A percentile compares a stretch with the other conserved stretches of the same genome.
phyloP scores from a whole-genome alignment of 2,329 filamentous ascomycete genomes.

The Aspergillus fischeri region DNA sequence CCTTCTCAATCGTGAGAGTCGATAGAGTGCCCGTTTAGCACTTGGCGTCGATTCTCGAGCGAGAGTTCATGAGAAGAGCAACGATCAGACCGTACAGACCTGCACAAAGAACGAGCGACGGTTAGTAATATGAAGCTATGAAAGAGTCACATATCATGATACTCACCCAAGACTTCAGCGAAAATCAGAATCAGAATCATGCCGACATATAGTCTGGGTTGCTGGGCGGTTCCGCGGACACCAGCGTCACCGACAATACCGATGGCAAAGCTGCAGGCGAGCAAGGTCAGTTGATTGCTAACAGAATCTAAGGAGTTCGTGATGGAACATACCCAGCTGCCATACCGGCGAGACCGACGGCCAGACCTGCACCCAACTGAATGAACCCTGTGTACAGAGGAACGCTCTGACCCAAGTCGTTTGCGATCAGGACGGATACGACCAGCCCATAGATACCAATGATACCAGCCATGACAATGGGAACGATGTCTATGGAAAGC shows the following conservation, averaged over 20 bases:
- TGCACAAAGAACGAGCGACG: conserved; percentile 31
- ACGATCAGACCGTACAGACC: conserved; percentile 99
- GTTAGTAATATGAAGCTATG: background rate
- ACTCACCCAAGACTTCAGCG: conserved; percentile 92
- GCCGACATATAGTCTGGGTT: conserved; percentile 73
- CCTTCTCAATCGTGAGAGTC: conserved; percentile 7
- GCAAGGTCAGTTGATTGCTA: conserved; percentile 8
- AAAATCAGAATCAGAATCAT: conserved; percentile 99
- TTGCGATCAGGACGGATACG: conserved; percentile 81
- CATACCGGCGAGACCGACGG: conserved; percentile 77
- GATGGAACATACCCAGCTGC: conserved; percentile 58
- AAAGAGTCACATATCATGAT: background rate
- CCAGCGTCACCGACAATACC: conserved; percentile 67
- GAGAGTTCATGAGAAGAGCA: conserved; percentile 98
- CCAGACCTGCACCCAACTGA: conserved; percentile 76
- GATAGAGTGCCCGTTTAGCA: conserved; percentile 48
- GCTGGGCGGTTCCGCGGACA: conserved; percentile 50
- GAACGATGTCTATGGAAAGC: conserved; percentile 75
- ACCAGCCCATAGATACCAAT: conserved; percentile 98
- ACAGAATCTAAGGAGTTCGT: background rate
- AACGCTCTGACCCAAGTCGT: conserved; percentile 67
- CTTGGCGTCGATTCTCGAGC: conserved; percentile 60
- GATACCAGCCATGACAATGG: conserved; percentile 99
- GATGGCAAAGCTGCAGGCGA: conserved; percentile 64
- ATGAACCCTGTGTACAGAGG: conserved; percentile 79